Conservation (phyloP, 306 rosid species). For the Glycine soja region DNA sequence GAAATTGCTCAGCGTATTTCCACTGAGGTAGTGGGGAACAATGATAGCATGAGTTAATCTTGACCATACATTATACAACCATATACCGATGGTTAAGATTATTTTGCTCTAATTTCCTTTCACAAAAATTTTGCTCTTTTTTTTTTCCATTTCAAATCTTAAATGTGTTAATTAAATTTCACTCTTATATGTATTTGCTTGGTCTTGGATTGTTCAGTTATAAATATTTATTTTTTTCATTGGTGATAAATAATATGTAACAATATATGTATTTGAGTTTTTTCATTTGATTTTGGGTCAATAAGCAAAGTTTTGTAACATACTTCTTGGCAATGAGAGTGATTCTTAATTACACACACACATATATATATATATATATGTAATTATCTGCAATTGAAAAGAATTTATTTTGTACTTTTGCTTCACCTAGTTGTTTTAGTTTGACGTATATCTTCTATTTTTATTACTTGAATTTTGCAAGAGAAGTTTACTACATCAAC, state of each 20-base stretch:
- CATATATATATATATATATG: constrained; percentile 9
- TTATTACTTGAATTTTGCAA: constrained; percentile 63
- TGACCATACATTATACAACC: too few species aligned
- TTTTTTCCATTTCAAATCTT: constrained; percentile 23
- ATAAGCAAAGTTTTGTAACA: constrained; percentile 4
- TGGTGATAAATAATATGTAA: constrained; percentile 2
- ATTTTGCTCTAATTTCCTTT: too few species aligned
- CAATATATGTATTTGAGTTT: constrained; percentile 25
- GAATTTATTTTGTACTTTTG: constrained; percentile 4
- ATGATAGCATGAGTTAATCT: too few species aligned
- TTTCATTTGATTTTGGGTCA: constrained; percentile 41
- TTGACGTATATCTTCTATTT: constrained; percentile 39
- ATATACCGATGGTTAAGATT: too few species aligned
- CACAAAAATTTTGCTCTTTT: too few species aligned
- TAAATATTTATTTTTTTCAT: neutral
- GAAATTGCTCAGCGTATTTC: too few species aligned
- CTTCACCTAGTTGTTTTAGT: constrained; percentile 28
- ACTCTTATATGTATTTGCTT: constrained; percentile 12
- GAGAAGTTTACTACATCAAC: constrained; percentile 78
- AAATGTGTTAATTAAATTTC: constrained; percentile 34
- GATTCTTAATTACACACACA: constrained; percentile 36
- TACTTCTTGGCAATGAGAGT: constrained; percentile 16
- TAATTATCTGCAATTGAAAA: constrained; percentile 29
- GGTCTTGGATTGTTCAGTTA: constrained; percentile 27
- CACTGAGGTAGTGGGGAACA: too few species aligned